Conservation (phyloP, 805 yeast genomes). For the Blastobotrys americana region DNA sequence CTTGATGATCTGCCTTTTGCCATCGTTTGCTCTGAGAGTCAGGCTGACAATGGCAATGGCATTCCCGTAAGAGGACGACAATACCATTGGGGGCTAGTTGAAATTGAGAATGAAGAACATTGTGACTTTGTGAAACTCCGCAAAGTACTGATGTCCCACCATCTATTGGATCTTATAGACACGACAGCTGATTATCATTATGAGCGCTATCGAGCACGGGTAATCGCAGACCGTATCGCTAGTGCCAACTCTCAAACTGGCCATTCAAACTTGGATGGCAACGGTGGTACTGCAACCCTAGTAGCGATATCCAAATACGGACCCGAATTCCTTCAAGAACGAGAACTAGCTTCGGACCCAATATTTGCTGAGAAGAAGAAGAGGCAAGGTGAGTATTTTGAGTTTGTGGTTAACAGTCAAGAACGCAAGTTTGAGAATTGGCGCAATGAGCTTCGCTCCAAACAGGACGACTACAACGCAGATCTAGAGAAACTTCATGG, state of each 20-base stretch:
- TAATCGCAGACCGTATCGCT: conserved; percentile 24
- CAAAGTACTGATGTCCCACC: conserved; percentile 69
- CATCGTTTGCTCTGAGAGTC: conserved; percentile 54
- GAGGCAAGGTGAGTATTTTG: conserved; percentile 74
- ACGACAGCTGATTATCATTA: conserved; percentile 78
- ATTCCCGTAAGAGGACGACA: conserved; percentile 65
- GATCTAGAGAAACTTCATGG: conserved; percentile 12
- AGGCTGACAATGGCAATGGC: conserved; percentile 57
- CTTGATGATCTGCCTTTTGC: conserved; percentile 68
- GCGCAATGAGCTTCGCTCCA: conserved; percentile 60
- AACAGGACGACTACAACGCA: conserved; percentile 16
- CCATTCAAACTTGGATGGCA: conserved; percentile 6
- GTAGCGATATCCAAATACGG: conserved; percentile 14
- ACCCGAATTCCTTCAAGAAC: conserved; percentile 30
- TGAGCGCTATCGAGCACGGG: conserved; percentile 54
- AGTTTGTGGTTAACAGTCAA: conserved; percentile 81
- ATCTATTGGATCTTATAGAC: conserved; percentile 72
- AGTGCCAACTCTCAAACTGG: conserved; percentile 9
- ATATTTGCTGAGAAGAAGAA: conserved; percentile 80
- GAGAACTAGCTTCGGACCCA: conserved; percentile 50
- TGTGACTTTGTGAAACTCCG: conserved; percentile 85
- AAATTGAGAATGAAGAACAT: conserved; percentile 88
- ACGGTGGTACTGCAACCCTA: conserved; percentile 17
- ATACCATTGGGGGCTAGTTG: conserved; percentile 96
- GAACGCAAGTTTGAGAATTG: conserved; percentile 88